A percentile compares a stretch with the other conserved stretches of the same genome.
Evolutionary conservation across 2,329 filamentous ascomycete genomes (phyloP).

Genomic region (Fusarium heterosporum): DNA sequence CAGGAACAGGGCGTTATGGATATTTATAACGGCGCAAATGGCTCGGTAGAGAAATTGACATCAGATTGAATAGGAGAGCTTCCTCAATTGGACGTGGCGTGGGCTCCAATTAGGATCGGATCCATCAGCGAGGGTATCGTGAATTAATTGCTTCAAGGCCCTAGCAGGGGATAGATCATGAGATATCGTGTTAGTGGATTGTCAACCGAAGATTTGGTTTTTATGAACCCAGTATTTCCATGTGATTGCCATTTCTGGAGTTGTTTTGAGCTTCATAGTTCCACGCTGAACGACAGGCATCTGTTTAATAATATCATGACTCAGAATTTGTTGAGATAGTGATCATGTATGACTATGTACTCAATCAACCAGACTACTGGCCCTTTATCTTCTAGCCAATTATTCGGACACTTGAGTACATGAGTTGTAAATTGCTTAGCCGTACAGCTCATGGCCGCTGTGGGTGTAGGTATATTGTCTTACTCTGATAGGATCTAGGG

Average conservation of each 20-base stretch:
- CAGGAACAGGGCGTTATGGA: conserved; percentile 13
- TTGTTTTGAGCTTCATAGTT: neutral
- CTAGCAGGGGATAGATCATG: conserved; percentile 31
- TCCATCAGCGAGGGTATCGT: conserved; percentile 24
- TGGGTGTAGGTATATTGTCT: no score
- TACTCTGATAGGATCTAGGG: no score
- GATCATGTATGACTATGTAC: neutral
- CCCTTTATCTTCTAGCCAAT: neutral
- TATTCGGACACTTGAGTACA: neutral
- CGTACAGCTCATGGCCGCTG: neutral
- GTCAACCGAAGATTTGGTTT: conserved; percentile 1
- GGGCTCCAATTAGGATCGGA: conserved; percentile 21
- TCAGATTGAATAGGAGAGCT: neutral
- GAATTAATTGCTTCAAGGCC: conserved; percentile 27
- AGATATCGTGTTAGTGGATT: conserved; percentile 7
- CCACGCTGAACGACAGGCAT: neutral
- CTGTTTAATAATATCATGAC: neutral
- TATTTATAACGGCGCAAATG: conserved; percentile 13
- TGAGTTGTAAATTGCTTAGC: neutral
- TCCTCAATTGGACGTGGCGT: conserved; percentile 19
- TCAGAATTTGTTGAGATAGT: neutral
- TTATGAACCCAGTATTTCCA: conserved; percentile 6
- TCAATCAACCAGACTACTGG: neutral
- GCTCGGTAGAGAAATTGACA: neutral
- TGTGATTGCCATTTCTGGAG: conserved; percentile 9